phyloP scores from a whole-genome alignment of 2,329 filamentous ascomycete species.

The Arthrobotrys megalospora region DNA sequence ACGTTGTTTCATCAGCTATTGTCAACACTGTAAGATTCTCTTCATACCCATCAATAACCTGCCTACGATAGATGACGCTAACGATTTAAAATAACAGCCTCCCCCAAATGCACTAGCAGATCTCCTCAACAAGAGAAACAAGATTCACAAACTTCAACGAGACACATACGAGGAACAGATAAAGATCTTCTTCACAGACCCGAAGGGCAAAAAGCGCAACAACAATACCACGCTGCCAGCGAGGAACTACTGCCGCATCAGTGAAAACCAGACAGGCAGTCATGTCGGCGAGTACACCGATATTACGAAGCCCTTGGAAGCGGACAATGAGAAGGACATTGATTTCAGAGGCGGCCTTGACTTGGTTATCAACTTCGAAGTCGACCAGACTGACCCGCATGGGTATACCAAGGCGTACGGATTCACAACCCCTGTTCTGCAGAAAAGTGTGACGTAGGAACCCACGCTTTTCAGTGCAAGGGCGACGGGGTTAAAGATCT shows the following conservation, averaged over 20 bases:
- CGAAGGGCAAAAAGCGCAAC: slow-evolving; percentile 89
- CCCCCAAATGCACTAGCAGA: slow-evolving; percentile 76
- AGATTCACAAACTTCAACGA: slow-evolving; percentile 78
- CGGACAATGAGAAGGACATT: slow-evolving; percentile 43
- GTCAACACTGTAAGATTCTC: slow-evolving; percentile 79
- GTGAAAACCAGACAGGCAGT: slow-evolving; percentile 79
- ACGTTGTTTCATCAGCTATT: slow-evolving; percentile 93
- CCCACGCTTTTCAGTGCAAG: slow-evolving; percentile 42
- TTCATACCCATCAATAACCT: slow-evolving; percentile 73
- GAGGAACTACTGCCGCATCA: slow-evolving; percentile 95
- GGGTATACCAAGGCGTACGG: slow-evolving; percentile 91
- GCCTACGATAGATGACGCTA: slow-evolving; percentile 69
- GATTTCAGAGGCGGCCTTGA: slow-evolving; percentile 81
- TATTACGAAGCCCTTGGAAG: slow-evolving; percentile 56
- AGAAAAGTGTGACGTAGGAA: slow-evolving; percentile 47
- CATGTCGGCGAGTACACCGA: slow-evolving; percentile 62
- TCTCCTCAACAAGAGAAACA: slow-evolving; percentile 93
- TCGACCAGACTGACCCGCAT: slow-evolving; percentile 85
- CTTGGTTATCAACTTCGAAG: slow-evolving; percentile 89
- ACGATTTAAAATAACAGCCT: slow-evolving; percentile 37
- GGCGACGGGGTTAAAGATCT: slow-evolving; percentile 37
- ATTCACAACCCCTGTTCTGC: slow-evolving; percentile 83
- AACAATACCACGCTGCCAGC: slow-evolving; percentile 84
- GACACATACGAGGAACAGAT: slow-evolving; percentile 97
- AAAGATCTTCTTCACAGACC: slow-evolving; percentile 88